phyloP scores from a whole-genome alignment of 108 stramenopile genomes.

The Cylindrotheca closterium region DNA sequence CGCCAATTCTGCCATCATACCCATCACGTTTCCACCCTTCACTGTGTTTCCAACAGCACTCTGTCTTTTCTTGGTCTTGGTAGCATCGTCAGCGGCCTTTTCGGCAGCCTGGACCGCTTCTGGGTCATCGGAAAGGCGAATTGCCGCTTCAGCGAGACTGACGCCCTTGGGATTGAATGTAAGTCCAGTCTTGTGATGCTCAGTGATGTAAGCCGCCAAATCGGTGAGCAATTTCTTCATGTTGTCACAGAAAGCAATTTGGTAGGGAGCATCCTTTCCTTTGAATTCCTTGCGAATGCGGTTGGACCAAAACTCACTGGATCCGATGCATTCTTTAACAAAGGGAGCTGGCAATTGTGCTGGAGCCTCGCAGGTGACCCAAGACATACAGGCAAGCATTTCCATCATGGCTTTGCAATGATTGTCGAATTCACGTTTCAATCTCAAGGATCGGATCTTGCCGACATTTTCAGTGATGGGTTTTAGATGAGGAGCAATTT shows the following conservation, averaged over 20 bases:
- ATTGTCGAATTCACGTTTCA: conserved; percentile 75
- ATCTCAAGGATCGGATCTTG: conserved; percentile 49
- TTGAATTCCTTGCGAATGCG: conserved; percentile 93
- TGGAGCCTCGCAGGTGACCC: conserved; percentile 70
- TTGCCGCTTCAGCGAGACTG: conserved; percentile 70
- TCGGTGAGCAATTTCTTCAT: conserved; percentile 78
- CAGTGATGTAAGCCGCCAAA: conserved; percentile 84
- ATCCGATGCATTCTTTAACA: conserved; percentile 84
- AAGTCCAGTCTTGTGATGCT: conserved; percentile 89
- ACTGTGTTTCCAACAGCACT: conserved; percentile 26
- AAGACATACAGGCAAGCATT: conserved; percentile 72
- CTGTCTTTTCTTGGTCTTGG: conserved; percentile 12
- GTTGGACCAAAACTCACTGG: conserved; percentile 95
- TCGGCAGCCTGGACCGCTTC: conserved; percentile 34
- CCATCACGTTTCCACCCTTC: conserved; percentile 53
- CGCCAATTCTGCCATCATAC: conserved; percentile 69
- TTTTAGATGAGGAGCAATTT: conserved; percentile 55
- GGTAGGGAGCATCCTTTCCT: conserved; percentile 56
- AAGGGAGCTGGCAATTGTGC: conserved; percentile 59
- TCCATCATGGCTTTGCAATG: conserved; percentile 80
- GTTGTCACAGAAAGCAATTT: conserved; percentile 87
- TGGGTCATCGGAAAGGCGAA: conserved; percentile 37
- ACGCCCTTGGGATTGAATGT: conserved; percentile 86
- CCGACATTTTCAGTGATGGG: conserved; percentile 62
- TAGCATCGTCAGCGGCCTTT: conserved; percentile 24